phyloP scores from a whole-genome alignment of 805 yeast species.

The Candida ulmi region DNA sequence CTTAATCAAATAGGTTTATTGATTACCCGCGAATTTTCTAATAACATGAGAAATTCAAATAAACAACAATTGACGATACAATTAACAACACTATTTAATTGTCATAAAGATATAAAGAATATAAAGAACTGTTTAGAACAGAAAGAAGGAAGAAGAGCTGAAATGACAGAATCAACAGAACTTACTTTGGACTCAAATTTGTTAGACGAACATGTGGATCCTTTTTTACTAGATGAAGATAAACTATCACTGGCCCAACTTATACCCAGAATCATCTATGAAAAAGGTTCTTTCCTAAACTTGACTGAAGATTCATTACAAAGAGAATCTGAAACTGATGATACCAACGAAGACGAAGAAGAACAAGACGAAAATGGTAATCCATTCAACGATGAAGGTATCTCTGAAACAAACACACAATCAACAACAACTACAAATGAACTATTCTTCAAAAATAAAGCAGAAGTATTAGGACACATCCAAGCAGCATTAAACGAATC shows the following conservation, averaged over 20 bases:
- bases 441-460: slow-evolving; percentile 43
- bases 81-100: too few relatives aligned
- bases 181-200: slow-evolving; percentile 19
- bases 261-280: slow-evolving; percentile 52
- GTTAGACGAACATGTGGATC: slow-evolving; percentile 21
- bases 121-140: too few relatives aligned
- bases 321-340: slow-evolving; percentile 32
- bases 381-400: slow-evolving; percentile 8
- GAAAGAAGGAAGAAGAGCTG: too few relatives aligned
- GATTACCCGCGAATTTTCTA: too few relatives aligned
- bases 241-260: slow-evolving; percentile 45
- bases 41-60: too few relatives aligned
- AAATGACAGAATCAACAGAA: slow-evolving; percentile 8
- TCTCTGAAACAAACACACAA: slow-evolving; percentile 12
- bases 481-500: slow-evolving; percentile 81
- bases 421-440: slow-evolving; percentile 23
- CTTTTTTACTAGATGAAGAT: slow-evolving; percentile 19
- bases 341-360: slow-evolving; percentile 9
- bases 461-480: slow-evolving; percentile 46
- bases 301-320: slow-evolving; percentile 47
- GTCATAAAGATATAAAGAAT: too few relatives aligned
- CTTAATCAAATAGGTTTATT: too few relatives aligned
- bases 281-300: slow-evolving; percentile 51
- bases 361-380: slow-evolving; percentile 3
- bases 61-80: too few relatives aligned